phyloP scores from a whole-genome alignment of 2,329 filamentous ascomycete genomes.

The Sclerotinia subarctica region DNA sequence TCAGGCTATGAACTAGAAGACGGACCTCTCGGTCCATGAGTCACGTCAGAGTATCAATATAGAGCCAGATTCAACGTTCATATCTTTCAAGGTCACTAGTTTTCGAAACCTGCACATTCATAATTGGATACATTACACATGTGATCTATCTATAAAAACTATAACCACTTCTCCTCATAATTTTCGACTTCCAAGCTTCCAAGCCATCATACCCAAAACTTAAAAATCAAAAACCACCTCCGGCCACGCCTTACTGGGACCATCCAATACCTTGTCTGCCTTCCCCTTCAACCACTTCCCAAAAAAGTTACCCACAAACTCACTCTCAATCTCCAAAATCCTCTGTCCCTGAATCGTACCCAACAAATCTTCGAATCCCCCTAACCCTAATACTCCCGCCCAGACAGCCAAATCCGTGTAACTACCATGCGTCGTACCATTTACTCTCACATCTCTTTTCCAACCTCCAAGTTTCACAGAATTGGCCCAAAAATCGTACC shows the following conservation, averaged over 20 bases:
- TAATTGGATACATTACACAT: neutral
- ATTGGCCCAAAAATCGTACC: constrained; percentile 34
- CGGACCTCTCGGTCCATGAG: no score
- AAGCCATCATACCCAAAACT: neutral
- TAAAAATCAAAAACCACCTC: constrained; percentile 26
- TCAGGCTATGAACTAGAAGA: no score
- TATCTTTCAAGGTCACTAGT: neutral
- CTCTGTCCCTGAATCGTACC: constrained; percentile 31
- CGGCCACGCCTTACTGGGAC: constrained; percentile 25
- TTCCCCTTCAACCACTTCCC: constrained; percentile 26
- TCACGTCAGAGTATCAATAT: no score
- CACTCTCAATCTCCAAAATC: constrained; percentile 27
- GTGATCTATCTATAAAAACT: neutral
- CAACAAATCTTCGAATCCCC: constrained; percentile 13
- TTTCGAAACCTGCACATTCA: neutral
- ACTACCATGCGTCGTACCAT: constrained; percentile 36
- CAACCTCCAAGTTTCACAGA: constrained; percentile 29
- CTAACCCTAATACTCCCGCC: neutral
- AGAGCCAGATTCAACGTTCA: neutral
- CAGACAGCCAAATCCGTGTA: constrained; percentile 35
- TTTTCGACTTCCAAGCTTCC: neutral
- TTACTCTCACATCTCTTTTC: constrained; percentile 37
- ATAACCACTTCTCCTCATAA: neutral
- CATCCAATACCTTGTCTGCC: constrained; percentile 22
- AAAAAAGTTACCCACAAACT: constrained; percentile 31